These are phyloP conservation scores for Penicillium janthinellum DNA, from an alignment of 2,329 filamentous ascomycete species.

Conservation along the genomic window DNA sequence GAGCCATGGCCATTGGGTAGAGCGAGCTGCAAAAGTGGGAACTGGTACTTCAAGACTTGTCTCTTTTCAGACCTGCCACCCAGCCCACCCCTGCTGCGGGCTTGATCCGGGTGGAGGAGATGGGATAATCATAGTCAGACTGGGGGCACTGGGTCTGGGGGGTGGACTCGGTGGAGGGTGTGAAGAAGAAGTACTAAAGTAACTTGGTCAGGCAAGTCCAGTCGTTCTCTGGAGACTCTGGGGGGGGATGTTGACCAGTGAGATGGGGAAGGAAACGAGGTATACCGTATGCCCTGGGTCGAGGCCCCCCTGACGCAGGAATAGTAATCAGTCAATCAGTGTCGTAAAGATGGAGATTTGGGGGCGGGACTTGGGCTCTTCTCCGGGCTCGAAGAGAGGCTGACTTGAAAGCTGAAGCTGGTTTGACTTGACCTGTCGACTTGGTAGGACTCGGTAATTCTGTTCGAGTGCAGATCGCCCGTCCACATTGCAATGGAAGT, in stretches of 20 bases:
- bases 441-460: constrained; percentile 4
- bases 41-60: no score
- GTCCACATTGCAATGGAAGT: constrained; percentile 22
- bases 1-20: no score
- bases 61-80: background rate
- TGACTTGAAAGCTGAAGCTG: background rate
- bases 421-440: constrained; percentile 1
- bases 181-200: background rate
- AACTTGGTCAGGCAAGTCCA: no score
- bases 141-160: no score
- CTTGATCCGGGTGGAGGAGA: constrained; percentile 1
- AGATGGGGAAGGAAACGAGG: background rate
- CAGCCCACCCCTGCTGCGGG: background rate
- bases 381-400: background rate
- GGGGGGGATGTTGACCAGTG: background rate
- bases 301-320: background rate
- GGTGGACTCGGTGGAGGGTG: background rate
- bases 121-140: no score
- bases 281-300: background rate
- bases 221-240: no score
- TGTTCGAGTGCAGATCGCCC: constrained; percentile 25
- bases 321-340: background rate
- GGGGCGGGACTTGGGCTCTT: background rate
- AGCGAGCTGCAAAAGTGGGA: background rate
- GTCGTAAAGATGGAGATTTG: background rate